Evolutionary conservation across 1,139 yeast genomes (phyloP), one percentile per base, ranked within the genome.

Genomic region (Pichia sp.): DNA sequence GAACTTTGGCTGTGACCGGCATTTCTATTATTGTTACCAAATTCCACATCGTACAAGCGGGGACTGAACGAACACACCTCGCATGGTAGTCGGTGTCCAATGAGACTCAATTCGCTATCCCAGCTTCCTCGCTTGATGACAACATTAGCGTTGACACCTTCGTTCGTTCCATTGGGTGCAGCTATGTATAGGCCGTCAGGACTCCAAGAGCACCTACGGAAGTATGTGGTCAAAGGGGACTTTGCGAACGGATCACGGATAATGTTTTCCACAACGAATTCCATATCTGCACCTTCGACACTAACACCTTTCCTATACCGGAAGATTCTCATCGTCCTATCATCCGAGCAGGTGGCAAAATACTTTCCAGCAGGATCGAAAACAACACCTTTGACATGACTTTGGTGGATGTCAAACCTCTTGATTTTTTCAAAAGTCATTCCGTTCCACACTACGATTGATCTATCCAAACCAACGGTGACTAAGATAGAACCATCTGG

Each of bases 121-220:
- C 99, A 95, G 52, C 80, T 85, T 31, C 98, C 99, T 71, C 99
- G 78, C 61, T 87, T 87, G 32, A 93, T 84, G 40, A 93, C 82
- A 0, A 92, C 93, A 5, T 90, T 93, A 0, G 97, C 85, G 0
- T 96, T 83, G 0, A 93, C 95, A 0, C 97, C 97, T 0, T 98
- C 98, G 69, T 95, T 93, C 8, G 96, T 90, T 1, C 99, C 97
- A 70, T 93, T 95, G 0, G 99, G 96, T 0, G 89, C 96, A 0
- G 97, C 98, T 52, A 93, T 87, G 65, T 88, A 93, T 67, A 89
- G 95, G 1, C 99, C 99, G 70, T 93, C 98, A 0, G 99, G 99
- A 0, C 97, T 89, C 99, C 99, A 93, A 30, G 96, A 87, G 72
- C 88, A 80, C 62, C 97, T 75, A 61, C 99, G 76, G 68, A 90